These are phyloP conservation scores for Fusarium pseudoanthophilum DNA, from an alignment of 2,329 filamentous ascomycete species.

Conservation along the genomic window DNA sequence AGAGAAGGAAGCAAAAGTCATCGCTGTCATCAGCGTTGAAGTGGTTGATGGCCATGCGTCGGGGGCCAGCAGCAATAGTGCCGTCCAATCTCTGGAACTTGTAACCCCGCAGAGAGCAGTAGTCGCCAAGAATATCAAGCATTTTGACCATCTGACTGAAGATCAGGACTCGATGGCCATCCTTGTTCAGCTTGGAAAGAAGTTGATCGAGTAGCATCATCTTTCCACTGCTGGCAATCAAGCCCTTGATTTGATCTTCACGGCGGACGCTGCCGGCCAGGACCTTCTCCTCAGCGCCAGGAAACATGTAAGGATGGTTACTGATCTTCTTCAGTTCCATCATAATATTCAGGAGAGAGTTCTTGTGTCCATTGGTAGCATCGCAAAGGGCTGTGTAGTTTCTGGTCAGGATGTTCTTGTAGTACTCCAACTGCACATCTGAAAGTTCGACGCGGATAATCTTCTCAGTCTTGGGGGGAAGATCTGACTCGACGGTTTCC, in stretches of 20 bases:
- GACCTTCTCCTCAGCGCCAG: constrained; percentile 90
- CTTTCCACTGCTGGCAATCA: constrained; percentile 97
- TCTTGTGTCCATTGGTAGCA: constrained; percentile 89
- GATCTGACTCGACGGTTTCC: constrained; percentile 94
- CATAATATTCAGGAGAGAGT: constrained; percentile 96
- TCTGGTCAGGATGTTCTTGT: constrained; percentile 97
- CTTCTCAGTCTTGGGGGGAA: constrained; percentile 97
- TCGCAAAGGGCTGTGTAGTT: constrained; percentile 96
- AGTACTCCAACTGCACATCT: constrained; percentile 96
- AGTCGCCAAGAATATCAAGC: constrained; percentile 95
- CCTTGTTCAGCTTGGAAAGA: constrained; percentile 90
- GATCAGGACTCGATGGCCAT: constrained; percentile 94
- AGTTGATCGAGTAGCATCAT: constrained; percentile 99
- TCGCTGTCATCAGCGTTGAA: constrained; percentile 97
- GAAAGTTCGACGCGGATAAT: constrained; percentile 98
- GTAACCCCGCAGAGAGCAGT: constrained; percentile 91
- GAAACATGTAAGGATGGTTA: constrained; percentile 98
- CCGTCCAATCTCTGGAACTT: constrained; percentile 95
- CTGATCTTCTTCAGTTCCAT: constrained; percentile 99
- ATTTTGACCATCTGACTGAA: constrained; percentile 99
- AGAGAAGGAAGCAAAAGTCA: constrained; percentile 96
- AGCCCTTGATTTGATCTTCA: constrained; percentile 89
- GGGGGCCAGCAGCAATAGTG: constrained; percentile 87
- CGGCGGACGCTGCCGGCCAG: constrained; percentile 81
- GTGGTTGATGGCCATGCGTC: constrained; percentile 95